These are phyloP conservation scores for Adiantum capillusveneris DNA, from an alignment of 75 land plant genomes.

Conservation along the genomic window DNA sequence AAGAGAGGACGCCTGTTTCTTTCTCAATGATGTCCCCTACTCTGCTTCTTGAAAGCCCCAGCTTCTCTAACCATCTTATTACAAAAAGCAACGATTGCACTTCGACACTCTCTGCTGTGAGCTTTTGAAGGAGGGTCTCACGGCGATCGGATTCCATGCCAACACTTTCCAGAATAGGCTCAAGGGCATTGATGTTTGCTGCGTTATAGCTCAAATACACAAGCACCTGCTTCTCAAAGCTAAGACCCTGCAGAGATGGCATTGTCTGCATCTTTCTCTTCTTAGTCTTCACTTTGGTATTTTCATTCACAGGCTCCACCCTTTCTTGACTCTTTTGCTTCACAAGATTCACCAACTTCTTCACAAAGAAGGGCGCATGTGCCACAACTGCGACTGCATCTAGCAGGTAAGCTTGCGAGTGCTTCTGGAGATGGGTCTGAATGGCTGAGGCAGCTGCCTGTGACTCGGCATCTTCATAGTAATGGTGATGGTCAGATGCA, in stretches of 20 bases:
- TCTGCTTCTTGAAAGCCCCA: background rate
- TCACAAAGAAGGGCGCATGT: background rate
- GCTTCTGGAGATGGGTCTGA: background rate
- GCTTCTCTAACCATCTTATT: background rate
- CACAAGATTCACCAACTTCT: background rate
- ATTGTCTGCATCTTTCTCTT: background rate
- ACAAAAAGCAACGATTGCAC: background rate
- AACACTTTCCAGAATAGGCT: background rate
- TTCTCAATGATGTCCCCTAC: conserved; percentile 2
- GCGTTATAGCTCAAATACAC: background rate
- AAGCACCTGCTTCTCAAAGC: background rate
- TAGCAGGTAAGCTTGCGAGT: background rate
- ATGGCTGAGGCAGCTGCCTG: background rate
- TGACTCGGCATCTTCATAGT: background rate
- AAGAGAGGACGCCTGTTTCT: background rate
- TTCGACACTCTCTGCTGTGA: background rate
- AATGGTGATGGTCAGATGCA: too few species aligned
- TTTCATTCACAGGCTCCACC: background rate
- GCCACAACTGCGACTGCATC: background rate
- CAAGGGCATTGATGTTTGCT: background rate
- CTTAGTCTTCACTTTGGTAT: background rate
- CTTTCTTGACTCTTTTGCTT: background rate
- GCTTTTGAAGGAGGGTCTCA: background rate
- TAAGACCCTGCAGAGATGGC: background rate
- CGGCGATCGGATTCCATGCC: background rate